These are phyloP conservation scores for Epichloe sp. DNA, from an alignment of 2,329 filamentous ascomycete species.

Conservation along the genomic window DNA sequence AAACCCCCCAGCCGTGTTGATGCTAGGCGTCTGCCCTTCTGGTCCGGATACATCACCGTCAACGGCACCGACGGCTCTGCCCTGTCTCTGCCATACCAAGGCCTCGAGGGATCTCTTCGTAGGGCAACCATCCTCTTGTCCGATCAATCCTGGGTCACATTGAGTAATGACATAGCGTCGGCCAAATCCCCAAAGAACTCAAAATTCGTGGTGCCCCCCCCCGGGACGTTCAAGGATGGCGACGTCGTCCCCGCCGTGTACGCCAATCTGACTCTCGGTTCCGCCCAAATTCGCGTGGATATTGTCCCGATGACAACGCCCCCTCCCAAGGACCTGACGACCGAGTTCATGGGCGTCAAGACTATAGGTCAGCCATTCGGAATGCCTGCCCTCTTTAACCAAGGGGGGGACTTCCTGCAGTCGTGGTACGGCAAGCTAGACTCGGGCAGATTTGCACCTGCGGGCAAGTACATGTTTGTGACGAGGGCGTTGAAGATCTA, in stretches of 20 bases:
- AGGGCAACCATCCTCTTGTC: constrained; percentile 9
- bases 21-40: constrained; percentile 24
- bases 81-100: constrained; percentile 27
- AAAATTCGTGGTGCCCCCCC: constrained; percentile 26
- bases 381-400: constrained; percentile 24
- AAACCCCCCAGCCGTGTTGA: constrained; percentile 25
- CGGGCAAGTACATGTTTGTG: constrained; percentile 33
- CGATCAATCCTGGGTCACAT: constrained; percentile 12
- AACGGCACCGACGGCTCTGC: constrained; percentile 23
- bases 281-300: constrained; percentile 27
- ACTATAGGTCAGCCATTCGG: constrained; percentile 25
- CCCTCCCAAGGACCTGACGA: constrained; percentile 12
- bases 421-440: constrained; percentile 32
- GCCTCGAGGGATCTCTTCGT: constrained; percentile 22
- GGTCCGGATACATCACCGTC: constrained; percentile 28
- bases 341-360: constrained; percentile 22
- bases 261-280: constrained; percentile 29
- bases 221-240: constrained; percentile 18
- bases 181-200: constrained; percentile 17
- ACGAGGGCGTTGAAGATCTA: constrained; percentile 35
- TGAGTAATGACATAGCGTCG: constrained; percentile 17
- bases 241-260: constrained; percentile 24
- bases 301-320: constrained; percentile 24
- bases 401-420: constrained; percentile 12
- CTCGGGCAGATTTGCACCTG: constrained; percentile 30